Base-by-base conservation (phyloP, 129 eudicot genomes). In the Glebionis coronaria region DNA sequence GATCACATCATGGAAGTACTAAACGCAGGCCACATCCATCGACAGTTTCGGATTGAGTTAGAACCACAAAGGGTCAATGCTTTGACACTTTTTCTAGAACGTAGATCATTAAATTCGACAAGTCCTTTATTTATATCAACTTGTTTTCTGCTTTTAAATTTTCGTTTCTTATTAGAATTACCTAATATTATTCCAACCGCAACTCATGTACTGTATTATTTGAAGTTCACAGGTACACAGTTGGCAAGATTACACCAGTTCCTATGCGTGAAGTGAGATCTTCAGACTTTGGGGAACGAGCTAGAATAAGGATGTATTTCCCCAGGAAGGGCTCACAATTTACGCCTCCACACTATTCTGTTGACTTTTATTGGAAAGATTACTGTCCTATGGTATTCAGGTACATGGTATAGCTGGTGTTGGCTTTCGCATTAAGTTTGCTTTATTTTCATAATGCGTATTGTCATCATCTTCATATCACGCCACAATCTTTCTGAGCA, bases 341-440 rank as follows among this genome's bases (percentile, higher is more conserved):
- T 73, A 94, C 99, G 56, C 99, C 99, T 56, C 85, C 95, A 65
- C 99, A 94, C 67, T 70, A 83, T 68, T 89, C 99, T 38, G 52
- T 81, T 49, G 97, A 94, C 75, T 94, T 94, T 78, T 77, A 84
- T 59, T 94, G 99, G 99, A 94, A 84, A 77, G 99, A 94, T 67
- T 94, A 94, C 75, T 94, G 99, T 76, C 99, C 99, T 65, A 94
- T 94, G 97, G 99, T 90, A 45, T 94, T 94, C 95, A 94, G 99
- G 99, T 94, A 79, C 51, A 35, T 69, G 18, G 16, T 73, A 56
- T 7, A 55, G 62, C 61, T 75, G 59, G 67, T 56, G 52, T 55
- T 19, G 54, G 63, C 49, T 27, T 70, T 4, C 35, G 12, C 44
- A 14, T 55, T 49, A 44, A 20, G 61, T 54, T 44, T 56, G 8